Conservation (phyloP, 2,329 filamentous ascomycete genomes). For the Arthroderma sp. region DNA sequence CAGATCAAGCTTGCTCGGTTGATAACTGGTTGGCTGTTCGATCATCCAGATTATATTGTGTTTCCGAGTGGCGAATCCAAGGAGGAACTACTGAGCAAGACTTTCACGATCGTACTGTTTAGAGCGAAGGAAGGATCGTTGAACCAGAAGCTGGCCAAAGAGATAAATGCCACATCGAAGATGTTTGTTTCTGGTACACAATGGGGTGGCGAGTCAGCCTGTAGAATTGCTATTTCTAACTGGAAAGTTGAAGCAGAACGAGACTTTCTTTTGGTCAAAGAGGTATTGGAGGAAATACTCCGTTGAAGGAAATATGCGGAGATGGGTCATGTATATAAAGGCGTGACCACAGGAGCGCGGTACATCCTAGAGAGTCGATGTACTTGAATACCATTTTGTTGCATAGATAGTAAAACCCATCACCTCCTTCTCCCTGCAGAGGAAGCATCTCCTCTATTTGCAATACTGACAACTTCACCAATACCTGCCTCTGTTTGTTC, state of each 20-base stretch:
- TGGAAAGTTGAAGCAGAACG: slow-evolving; percentile 61
- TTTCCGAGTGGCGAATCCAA: slow-evolving; percentile 38
- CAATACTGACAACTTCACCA: slow-evolving; percentile 80
- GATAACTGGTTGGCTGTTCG: slow-evolving; percentile 51
- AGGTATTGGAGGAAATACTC: slow-evolving; percentile 30
- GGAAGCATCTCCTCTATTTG: slow-evolving; percentile 50
- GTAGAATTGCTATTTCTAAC: slow-evolving; percentile 73
- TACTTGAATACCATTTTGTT: background rate
- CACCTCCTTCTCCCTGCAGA: slow-evolving; percentile 33
- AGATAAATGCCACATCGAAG: slow-evolving; percentile 58
- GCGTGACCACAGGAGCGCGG: no score
- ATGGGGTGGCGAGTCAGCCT: slow-evolving; percentile 62
- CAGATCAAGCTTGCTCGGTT: slow-evolving; percentile 60
- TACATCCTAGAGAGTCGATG: background rate
- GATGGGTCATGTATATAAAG: no score
- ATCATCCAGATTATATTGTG: slow-evolving; percentile 51
- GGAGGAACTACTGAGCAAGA: slow-evolving; percentile 36
- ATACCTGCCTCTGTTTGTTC: slow-evolving; percentile 94
- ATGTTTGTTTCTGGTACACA: slow-evolving; percentile 74
- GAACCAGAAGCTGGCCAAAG: slow-evolving; percentile 54
- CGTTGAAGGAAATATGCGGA: background rate
- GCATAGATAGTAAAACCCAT: background rate
- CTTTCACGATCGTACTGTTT: slow-evolving; percentile 66
- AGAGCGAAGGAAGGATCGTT: slow-evolving; percentile 51
- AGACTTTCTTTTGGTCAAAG: slow-evolving; percentile 53